phyloP scores from a whole-genome alignment of 495 filamentous ascomycete species.

The Daldinia grandis region DNA sequence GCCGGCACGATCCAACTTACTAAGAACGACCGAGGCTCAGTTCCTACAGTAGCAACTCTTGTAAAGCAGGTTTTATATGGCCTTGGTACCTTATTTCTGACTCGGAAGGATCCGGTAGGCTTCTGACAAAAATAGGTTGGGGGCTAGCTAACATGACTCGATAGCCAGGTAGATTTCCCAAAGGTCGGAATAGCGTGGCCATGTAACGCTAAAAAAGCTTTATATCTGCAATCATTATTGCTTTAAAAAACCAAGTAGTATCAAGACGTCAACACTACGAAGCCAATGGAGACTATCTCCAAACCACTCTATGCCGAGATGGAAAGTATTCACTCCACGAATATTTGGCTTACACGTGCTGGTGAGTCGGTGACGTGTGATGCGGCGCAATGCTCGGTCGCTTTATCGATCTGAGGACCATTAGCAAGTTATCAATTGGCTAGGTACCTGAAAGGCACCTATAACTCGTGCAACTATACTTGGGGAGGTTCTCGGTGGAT shows the following conservation, averaged over 20 bases:
- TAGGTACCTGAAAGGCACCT: not conserved
- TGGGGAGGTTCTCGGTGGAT: not conserved
- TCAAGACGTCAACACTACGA: not conserved
- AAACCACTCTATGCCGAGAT: not conserved
- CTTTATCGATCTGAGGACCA: not conserved
- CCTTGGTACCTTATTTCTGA: not conserved
- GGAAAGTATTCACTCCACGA: not conserved
- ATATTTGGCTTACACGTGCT: not conserved
- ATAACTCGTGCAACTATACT: not conserved
- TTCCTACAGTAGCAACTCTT: not conserved
- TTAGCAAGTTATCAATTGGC: not conserved
- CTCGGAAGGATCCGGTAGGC: too few species aligned
- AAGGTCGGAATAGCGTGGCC: too few species aligned
- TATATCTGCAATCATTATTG: not conserved
- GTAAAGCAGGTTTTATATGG: not conserved
- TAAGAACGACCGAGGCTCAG: not conserved
- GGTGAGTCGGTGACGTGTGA: not conserved
- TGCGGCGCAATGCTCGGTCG: not conserved
- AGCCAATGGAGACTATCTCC: not conserved
- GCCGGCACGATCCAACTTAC: slow-evolving; percentile 5
- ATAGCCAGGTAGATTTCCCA: too few species aligned
- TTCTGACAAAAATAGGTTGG: too few species aligned
- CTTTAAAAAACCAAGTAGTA: not conserved
- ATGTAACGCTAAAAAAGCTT: too few species aligned
- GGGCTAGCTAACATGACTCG: too few species aligned